Percentiles rank a stretch among this genome's conserved stretches.
Conservation (phyloP, 208 protist species). For the Phytomonas francai region DNA sequence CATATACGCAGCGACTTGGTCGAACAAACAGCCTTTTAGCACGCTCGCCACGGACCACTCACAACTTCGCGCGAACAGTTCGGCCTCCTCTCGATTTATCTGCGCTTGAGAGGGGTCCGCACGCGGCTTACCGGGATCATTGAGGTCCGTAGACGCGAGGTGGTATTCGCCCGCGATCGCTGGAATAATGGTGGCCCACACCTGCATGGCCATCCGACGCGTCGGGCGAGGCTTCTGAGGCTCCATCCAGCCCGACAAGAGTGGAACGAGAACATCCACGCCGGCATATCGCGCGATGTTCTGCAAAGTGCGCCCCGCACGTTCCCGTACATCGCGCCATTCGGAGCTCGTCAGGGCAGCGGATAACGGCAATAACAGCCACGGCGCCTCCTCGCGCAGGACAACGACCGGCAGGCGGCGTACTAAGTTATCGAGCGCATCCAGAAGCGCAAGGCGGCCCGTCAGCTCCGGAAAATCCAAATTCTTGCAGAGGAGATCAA, state of each 20-base stretch:
- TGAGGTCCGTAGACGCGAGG: conserved; percentile 2
- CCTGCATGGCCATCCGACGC: conserved; percentile 55
- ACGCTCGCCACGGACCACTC: conserved; percentile 54
- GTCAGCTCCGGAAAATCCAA: conserved; percentile 77
- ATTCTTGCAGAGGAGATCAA: conserved; percentile 81
- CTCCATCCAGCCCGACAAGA: conserved; percentile 53
- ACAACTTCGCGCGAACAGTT: conserved; percentile 46
- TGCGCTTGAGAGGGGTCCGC: too few relatives aligned
- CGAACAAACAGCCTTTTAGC: conserved; percentile 50
- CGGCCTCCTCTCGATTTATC: conserved; percentile 13
- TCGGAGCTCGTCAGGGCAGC: conserved; percentile 56
- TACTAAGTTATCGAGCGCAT: conserved; percentile 62
- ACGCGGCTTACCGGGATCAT: too few relatives aligned
- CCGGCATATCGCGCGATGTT: conserved; percentile 58
- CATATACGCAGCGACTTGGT: conserved; percentile 35
- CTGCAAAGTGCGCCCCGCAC: conserved; percentile 52
- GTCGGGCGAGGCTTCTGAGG: conserved; percentile 29
- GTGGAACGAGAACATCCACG: conserved; percentile 64
- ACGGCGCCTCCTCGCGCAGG: conserved; percentile 66
- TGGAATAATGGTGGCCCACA: conserved; percentile 61
- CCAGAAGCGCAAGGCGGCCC: conserved; percentile 74
- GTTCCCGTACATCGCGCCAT: conserved; percentile 43
- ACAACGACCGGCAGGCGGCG: conserved; percentile 67
- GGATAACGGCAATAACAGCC: conserved; percentile 65
- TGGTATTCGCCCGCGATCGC: conserved; percentile 25